Conservation (phyloP, 257 asterid genomes). For the Hygrophila difformis region DNA sequence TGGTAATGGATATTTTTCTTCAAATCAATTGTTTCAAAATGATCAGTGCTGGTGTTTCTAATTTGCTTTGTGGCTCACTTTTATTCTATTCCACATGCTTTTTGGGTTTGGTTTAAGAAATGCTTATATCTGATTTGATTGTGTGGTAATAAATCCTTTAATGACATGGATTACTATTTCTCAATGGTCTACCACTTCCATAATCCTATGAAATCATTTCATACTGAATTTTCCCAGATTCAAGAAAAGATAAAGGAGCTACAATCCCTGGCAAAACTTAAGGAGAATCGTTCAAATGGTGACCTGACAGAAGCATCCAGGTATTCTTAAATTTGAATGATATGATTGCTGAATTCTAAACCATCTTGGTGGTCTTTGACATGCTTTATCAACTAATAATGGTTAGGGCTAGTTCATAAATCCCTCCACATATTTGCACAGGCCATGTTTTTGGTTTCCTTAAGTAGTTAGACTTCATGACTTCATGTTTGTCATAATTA, state of each 20-base stretch:
- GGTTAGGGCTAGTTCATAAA: neutral
- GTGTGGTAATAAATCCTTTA: too few species aligned
- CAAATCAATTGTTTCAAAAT: slow-evolving; percentile 6
- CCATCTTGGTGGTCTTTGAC: slow-evolving; percentile 8
- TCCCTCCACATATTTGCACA: too few species aligned
- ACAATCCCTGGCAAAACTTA: slow-evolving; percentile 32
- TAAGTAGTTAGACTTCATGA: too few species aligned
- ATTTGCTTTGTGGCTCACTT: slow-evolving; percentile 2
- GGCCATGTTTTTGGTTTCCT: neutral
- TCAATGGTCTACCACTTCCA: too few species aligned
- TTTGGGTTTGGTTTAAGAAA: too few species aligned
- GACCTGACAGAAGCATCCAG: slow-evolving; percentile 38
- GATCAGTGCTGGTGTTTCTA: neutral
- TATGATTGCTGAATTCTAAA: neutral
- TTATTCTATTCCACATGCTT: too few species aligned
- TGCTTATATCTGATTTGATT: slow-evolving; percentile 9
- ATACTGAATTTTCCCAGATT: slow-evolving; percentile 33
- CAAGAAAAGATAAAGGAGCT: slow-evolving; percentile 62
- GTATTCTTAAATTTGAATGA: slow-evolving; percentile 30
- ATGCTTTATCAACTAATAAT: neutral
- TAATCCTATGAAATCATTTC: too few species aligned
- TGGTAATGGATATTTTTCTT: neutral
- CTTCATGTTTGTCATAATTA: neutral
- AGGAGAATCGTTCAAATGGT: slow-evolving; percentile 27
- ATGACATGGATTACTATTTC: too few species aligned